Conservation (phyloP, 495 filamentous ascomycete species). For the Mytilinidion resinicola region DNA sequence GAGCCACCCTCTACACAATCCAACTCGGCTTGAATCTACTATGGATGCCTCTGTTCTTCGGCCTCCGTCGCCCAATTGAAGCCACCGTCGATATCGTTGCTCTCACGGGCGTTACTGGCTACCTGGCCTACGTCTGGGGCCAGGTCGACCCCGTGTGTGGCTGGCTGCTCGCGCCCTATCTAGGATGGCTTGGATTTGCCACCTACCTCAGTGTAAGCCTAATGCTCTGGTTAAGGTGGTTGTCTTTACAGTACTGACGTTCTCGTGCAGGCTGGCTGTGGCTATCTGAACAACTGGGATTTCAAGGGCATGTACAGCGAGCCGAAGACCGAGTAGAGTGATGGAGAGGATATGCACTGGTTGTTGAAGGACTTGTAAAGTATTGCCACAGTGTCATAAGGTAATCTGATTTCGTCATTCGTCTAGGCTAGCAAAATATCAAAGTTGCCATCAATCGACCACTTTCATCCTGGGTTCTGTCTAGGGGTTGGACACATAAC, state of each 20-base stretch:
- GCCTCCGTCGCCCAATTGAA: slow-evolving; percentile 57
- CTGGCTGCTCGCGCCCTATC: slow-evolving; percentile 70
- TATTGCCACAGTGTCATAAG: no score
- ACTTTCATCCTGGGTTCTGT: no score
- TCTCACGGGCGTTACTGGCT: slow-evolving; percentile 60
- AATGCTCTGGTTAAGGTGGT: neutral
- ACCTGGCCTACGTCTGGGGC: slow-evolving; percentile 68
- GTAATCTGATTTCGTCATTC: no score
- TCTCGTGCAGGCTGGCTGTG: slow-evolving; percentile 48
- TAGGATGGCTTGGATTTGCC: slow-evolving; percentile 77
- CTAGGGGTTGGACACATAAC: no score
- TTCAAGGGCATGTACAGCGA: slow-evolving; percentile 37
- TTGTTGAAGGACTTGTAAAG: no score
- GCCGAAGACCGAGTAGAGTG: no score
- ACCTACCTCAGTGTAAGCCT: slow-evolving; percentile 59
- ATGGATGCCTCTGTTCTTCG: slow-evolving; percentile 95
- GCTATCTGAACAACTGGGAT: slow-evolving; percentile 73
- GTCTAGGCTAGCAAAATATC: no score
- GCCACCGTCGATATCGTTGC: slow-evolving; percentile 71
- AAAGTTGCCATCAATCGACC: no score
- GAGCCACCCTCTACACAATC: slow-evolving; percentile 70
- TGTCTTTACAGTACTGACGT: slow-evolving; percentile 2
- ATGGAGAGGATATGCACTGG: no score
- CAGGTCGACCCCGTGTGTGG: slow-evolving; percentile 63
- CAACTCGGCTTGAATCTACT: slow-evolving; percentile 78